phyloP scores from a whole-genome alignment of 352 stramenopile species.

The Phytophthora constricta region DNA sequence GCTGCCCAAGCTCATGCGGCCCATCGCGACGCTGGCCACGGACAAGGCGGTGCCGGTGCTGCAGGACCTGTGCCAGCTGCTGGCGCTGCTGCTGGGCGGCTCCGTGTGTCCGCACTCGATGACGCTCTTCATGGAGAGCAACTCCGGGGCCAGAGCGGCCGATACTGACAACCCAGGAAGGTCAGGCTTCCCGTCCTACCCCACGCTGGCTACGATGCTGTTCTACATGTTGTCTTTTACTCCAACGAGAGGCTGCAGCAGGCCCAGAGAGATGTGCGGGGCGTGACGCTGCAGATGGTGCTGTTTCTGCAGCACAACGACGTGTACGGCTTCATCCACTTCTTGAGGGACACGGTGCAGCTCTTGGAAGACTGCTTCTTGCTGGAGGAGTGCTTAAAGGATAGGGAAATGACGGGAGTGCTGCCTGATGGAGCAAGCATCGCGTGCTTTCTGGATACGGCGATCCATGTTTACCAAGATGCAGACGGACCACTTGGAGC shows the following conservation, averaged over 20 bases:
- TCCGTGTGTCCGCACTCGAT: conserved; percentile 64
- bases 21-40: conserved; percentile 44
- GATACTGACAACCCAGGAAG: conserved; percentile 7
- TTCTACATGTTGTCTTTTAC: conserved; percentile 80
- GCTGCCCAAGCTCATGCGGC: conserved; percentile 71
- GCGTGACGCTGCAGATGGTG: conserved; percentile 60
- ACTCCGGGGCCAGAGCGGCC: neutral
- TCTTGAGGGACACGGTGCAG: conserved; percentile 63
- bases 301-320: conserved; percentile 63
- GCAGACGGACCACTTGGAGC: conserved; percentile 54
- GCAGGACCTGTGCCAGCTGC: conserved; percentile 62
- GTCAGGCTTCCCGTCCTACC: conserved; percentile 46
- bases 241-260: conserved; percentile 45
- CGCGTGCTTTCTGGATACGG: conserved; percentile 60
- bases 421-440: conserved; percentile 37
- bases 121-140: conserved; percentile 60
- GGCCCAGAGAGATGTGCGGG: conserved; percentile 52
- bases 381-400: conserved; percentile 54
- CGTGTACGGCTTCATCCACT: conserved; percentile 66
- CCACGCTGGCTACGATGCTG: conserved; percentile 65
- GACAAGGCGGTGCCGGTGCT: conserved; percentile 47
- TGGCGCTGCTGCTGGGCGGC: conserved; percentile 53
- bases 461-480: conserved; percentile 71
- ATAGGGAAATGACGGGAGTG: conserved; percentile 29
- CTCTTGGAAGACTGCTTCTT: conserved; percentile 65